phyloP scores from a whole-genome alignment of 208 protist species.

The Acanthamoeba healyi region DNA sequence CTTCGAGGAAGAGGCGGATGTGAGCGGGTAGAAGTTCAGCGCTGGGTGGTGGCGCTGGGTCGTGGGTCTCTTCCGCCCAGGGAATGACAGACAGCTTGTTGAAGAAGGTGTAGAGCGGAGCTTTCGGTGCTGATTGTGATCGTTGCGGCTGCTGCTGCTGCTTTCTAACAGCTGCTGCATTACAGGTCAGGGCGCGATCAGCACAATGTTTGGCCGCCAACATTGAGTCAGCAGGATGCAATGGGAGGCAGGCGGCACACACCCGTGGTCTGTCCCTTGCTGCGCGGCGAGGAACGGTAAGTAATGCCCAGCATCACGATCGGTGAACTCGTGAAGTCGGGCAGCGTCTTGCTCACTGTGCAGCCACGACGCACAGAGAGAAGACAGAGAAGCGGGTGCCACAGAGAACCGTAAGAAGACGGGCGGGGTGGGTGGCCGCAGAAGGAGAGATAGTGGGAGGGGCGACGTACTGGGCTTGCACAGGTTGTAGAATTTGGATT shows the following conservation, averaged over 20 bases:
- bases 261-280: neutral
- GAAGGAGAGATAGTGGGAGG: neutral
- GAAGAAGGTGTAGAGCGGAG: constrained; percentile 45
- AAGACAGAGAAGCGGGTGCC: too few relatives aligned
- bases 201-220: too few relatives aligned
- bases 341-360: constrained; percentile 60
- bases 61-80: neutral
- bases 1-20: neutral
- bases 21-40: neutral
- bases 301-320: constrained; percentile 11
- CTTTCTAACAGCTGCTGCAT: neutral
- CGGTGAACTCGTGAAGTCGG: constrained; percentile 1
- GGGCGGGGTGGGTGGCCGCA: neutral
- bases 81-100: constrained; percentile 48
- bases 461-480: constrained; percentile 31
- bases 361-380: neutral
- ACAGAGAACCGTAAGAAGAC: neutral
- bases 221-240: too few relatives aligned
- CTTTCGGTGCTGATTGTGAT: neutral
- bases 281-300: neutral
- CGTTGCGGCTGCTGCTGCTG: neutral
- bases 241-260: neutral
- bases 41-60: neutral
- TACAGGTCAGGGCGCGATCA: too few relatives aligned
- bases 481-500: constrained; percentile 55